These are phyloP conservation scores for Cryptomeria japonica DNA, from an alignment of 75 land plant genomes.

Conservation along the genomic window DNA sequence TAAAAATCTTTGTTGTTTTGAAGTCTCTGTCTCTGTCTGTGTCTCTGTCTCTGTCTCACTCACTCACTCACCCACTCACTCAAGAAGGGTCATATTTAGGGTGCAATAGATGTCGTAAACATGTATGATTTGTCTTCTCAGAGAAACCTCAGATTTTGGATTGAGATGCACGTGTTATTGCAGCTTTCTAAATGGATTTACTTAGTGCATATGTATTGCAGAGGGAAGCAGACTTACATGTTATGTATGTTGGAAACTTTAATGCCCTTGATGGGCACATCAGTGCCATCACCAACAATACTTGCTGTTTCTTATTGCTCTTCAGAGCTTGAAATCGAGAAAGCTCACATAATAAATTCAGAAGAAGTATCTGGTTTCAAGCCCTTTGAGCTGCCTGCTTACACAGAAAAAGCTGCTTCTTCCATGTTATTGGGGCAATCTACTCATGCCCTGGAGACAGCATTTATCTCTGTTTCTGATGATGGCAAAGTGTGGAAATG, in stretches of 20 bases:
- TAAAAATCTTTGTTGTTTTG: neutral
- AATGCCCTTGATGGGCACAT: constrained; percentile 82
- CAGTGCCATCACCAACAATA: constrained; percentile 85
- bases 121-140: neutral
- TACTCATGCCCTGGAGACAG: constrained; percentile 39
- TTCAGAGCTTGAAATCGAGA: constrained; percentile 59
- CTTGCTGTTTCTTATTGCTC: constrained; percentile 74
- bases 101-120: neutral
- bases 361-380: constrained; percentile 8
- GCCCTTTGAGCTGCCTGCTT: constrained; percentile 2
- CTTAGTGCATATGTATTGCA: constrained; percentile 29
- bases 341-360: constrained; percentile 32
- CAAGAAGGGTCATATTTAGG: neutral
- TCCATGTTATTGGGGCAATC: constrained; percentile 31
- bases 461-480: constrained; percentile 85
- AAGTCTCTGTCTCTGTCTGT: neutral
- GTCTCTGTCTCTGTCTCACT: no score
- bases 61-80: no score
- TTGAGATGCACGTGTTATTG: neutral
- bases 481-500: constrained; percentile 98
- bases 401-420: constrained; percentile 28
- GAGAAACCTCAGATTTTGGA: neutral
- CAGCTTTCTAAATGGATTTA: constrained; percentile 4
- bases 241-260: constrained; percentile 67
- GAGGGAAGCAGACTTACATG: constrained; percentile 76